Percentiles rank a stretch among this genome's conserved stretches.
phyloP scores from a whole-genome alignment of 2,329 filamentous ascomycete genomes.

The Penicillium sp. region DNA sequence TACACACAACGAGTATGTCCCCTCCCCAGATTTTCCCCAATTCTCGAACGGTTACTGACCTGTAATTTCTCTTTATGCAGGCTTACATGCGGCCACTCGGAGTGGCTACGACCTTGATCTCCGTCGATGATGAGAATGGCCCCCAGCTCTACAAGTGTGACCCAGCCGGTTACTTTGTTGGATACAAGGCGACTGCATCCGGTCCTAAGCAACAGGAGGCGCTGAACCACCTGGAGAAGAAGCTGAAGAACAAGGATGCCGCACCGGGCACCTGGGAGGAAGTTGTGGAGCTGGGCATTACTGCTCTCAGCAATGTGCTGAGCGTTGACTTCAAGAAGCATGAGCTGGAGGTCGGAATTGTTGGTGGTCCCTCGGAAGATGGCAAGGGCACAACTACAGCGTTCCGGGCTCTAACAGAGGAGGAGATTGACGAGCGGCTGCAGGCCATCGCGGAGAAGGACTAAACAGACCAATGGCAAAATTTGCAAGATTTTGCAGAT shows the following conservation, averaged over 20 bases:
- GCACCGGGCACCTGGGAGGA: conserved; percentile 95
- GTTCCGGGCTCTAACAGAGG: conserved; percentile 89
- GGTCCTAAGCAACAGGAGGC: conserved; percentile 99
- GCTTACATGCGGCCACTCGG: conserved; percentile 98
- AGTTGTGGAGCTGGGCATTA: conserved; percentile 94
- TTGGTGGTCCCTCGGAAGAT: conserved; percentile 79
- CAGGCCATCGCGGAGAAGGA: conserved; percentile 99
- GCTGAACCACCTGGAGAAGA: conserved; percentile 98
- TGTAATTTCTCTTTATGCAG: conserved; percentile 39
- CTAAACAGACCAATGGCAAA: conserved; percentile 50
- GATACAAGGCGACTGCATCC: conserved; percentile 96
- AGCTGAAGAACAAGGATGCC: conserved; percentile 97
- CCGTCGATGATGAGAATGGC: conserved; percentile 86
- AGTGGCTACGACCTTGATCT: conserved; percentile 92
- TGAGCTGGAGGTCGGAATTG: conserved; percentile 96
- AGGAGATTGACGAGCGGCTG: conserved; percentile 97
- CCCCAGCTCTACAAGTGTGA: conserved; percentile 98
- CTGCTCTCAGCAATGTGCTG: conserved; percentile 89
- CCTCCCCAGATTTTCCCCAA: background rate
- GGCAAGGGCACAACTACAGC: conserved; percentile 76
- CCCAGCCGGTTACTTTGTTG: conserved; percentile 94
- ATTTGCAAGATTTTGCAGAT: conserved; percentile 16
- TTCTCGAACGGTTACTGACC: background rate
- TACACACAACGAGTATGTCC: conserved; percentile 87
- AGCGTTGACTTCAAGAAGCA: conserved; percentile 99